A percentile compares a stretch with the other conserved stretches of the same genome.
phyloP scores from a whole-genome alignment of 2,329 filamentous ascomycete species.

The Microsporum audouinii region DNA sequence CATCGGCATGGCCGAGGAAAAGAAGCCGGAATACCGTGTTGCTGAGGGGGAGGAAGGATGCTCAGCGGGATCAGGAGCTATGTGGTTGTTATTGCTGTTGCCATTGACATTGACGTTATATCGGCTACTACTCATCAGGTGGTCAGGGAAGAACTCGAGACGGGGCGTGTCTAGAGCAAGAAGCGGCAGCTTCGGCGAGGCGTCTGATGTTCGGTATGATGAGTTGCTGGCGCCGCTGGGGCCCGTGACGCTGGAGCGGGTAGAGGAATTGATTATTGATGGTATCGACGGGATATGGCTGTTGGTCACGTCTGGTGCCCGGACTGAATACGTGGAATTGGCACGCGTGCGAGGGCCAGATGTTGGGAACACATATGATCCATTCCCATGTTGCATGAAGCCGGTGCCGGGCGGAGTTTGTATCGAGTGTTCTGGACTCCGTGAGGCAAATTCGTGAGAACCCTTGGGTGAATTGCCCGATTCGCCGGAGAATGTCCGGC shows the following conservation, averaged over 20 bases:
- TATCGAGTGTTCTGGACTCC: conserved; percentile 47
- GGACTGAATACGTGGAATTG: conserved; percentile 43
- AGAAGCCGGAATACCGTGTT: conserved; percentile 59
- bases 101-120: conserved; percentile 5
- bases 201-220: conserved; percentile 11
- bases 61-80: conserved; percentile 19
- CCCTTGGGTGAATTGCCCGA: conserved; percentile 52
- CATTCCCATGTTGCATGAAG: conserved; percentile 20
- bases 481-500: conserved; percentile 50
- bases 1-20: conserved; percentile 77
- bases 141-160: conserved; percentile 30
- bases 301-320: conserved; percentile 39
- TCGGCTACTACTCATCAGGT: conserved; percentile 15
- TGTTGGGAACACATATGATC: conserved; percentile 14
- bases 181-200: conserved; percentile 32
- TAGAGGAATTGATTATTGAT: conserved; percentile 45
- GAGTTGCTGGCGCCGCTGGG: conserved; percentile 10
- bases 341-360: conserved; percentile 41
- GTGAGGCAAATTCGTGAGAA: conserved; percentile 56
- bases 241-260: conserved; percentile 38
- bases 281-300: conserved; percentile 39
- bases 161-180: conserved; percentile 37
- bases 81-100: conserved; percentile 7
- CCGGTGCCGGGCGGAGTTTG: conserved; percentile 38
- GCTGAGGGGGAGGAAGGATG: conserved; percentile 32